These are phyloP conservation scores for Solanum boliviense DNA, from an alignment of 257 asterid species.

Conservation along the genomic window DNA sequence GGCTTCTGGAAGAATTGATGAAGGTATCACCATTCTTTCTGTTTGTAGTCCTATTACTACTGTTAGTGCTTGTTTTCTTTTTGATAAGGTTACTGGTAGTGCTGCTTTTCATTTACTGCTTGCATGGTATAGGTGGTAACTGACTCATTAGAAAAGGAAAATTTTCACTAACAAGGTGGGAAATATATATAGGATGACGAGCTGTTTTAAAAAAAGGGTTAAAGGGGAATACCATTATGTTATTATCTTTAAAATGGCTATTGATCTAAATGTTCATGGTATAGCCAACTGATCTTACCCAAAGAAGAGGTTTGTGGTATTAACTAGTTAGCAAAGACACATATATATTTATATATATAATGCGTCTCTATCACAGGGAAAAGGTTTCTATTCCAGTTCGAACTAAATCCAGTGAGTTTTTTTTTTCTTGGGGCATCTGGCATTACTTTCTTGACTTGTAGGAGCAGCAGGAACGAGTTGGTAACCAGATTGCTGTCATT, in stretches of 20 bases:
- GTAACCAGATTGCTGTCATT: neutral
- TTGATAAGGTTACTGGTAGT: neutral
- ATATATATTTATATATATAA: neutral
- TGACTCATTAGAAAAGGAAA: neutral
- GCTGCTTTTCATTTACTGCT: neutral
- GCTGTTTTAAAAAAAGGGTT: neutral
- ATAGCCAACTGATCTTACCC: neutral
- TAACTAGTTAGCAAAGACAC: neutral
- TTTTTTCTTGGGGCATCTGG: neutral
- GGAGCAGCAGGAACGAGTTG: neutral
- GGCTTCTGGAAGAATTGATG: conserved; percentile 97
- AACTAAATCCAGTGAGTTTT: neutral
- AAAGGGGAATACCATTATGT: neutral
- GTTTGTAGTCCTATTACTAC: neutral
- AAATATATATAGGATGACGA: neutral
- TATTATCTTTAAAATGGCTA: neutral
- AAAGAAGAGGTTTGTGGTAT: neutral
- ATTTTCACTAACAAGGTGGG: neutral
- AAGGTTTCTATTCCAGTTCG: neutral
- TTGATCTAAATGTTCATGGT: neutral
- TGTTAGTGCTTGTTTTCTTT: neutral
- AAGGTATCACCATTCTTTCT: conserved; percentile 43
- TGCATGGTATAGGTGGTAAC: neutral
- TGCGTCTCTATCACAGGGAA: neutral
- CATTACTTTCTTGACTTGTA: neutral